A percentile compares a stretch with the other conserved stretches of the same genome.
phyloP scores from a whole-genome alignment of 1,284 basidiomycete genomes.

The Leccinum pachyderme region DNA sequence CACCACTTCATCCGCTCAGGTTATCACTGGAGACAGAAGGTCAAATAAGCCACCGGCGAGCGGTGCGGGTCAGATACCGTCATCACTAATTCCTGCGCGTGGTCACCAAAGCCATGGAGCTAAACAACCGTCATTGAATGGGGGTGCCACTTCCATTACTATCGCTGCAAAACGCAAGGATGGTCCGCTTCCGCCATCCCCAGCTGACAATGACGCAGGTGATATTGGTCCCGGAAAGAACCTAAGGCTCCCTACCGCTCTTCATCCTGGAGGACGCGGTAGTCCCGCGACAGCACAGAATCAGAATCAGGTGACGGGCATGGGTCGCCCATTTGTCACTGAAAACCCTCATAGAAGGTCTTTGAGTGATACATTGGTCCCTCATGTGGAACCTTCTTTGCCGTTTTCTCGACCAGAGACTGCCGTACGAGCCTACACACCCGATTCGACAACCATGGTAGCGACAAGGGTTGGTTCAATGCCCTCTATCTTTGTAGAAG shows the following conservation, averaged over 20 bases:
- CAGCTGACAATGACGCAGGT: slow-evolving; percentile 19
- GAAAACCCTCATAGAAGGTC: slow-evolving; percentile 14
- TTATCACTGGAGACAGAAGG: slow-evolving; percentile 12
- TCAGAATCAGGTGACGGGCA: slow-evolving; percentile 13
- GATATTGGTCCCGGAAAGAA: slow-evolving; percentile 15
- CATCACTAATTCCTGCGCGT: slow-evolving; percentile 26
- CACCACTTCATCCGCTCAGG: neutral
- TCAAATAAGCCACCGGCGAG: slow-evolving; percentile 6
- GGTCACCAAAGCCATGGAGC: slow-evolving; percentile 10
- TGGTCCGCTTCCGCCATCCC: slow-evolving; percentile 39
- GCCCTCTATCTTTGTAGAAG: slow-evolving; percentile 22
- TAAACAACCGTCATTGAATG: slow-evolving; percentile 3
- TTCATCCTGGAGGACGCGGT: slow-evolving; percentile 41
- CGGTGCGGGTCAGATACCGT: slow-evolving; percentile 12
- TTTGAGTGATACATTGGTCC: slow-evolving; percentile 11
- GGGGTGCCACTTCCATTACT: neutral
- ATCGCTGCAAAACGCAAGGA: slow-evolving; percentile 9
- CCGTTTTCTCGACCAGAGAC: slow-evolving; percentile 10
- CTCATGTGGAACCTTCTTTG: slow-evolving; percentile 5
- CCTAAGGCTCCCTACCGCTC: slow-evolving; percentile 37
- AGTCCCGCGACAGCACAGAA: slow-evolving; percentile 26
- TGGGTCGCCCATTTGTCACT: slow-evolving; percentile 3
- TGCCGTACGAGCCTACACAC: slow-evolving; percentile 9
- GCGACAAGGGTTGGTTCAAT: neutral
- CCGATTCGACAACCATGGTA: neutral